Evolutionary conservation across 83 land plant genomes (phyloP), one percentile per base, ranked within the genome.

Genomic region (Thuja plicata): DNA sequence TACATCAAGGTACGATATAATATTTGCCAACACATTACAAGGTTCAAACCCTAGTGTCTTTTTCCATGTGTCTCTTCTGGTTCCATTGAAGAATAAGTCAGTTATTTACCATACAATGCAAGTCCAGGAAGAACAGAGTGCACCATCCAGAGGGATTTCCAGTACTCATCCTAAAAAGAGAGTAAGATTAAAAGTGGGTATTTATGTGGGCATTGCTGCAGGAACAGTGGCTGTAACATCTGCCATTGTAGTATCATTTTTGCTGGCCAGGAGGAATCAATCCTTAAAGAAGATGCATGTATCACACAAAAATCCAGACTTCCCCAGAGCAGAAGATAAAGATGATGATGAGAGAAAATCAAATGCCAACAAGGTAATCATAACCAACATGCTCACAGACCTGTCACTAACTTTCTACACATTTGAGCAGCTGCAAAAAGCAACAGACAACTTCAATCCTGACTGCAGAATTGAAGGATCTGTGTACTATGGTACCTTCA

Each of bases 371-470:
- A 76, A 76, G 38, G 79, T 34, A 15, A 35, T 34, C 79, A 12
- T 76, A 35, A 24, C 71, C 37, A 32, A 17, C 66, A 57, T 37
- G 43, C 1, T 66, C 30, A 35, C 66, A 60, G 45, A 86, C 54
- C 71, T 54, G n/a, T 3, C 40, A 86, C 89, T 86, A 35, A 19
- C 71, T 30, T 91, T 38, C 3, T 95, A 88, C 90, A 85, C 92
- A 1, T n/a, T 90, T 0, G 91, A 92, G 78, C 94, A 93, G 88
- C 76, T 92, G 73, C 87, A 86, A 55, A 90, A 88, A 57, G 94
- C 95, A 60, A 95, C 96, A 15, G 93, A 90, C 77, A 90, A 92
- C 55, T 95, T 95, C 91, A 90, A 54, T 77, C 60, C 93, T 50
- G 71, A 84, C 50, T 88, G 90, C 74, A 91, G 88, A 35, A 91